These are phyloP conservation scores for Schoenoplectus tabernaemontani DNA, from an alignment of 202 grass and related monocot species.

Conservation along the genomic window DNA sequence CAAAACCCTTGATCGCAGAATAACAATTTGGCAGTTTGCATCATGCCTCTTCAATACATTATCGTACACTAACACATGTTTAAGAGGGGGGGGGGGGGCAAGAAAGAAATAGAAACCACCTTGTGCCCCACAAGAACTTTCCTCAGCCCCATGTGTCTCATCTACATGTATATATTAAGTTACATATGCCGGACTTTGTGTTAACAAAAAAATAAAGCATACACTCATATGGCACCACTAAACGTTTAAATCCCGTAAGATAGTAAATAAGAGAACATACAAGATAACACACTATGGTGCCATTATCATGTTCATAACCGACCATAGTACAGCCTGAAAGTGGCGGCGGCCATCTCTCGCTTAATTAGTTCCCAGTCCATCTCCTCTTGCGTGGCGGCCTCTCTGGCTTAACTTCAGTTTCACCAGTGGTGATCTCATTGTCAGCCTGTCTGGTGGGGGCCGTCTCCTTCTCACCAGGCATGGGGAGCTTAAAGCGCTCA, in stretches of 20 bases:
- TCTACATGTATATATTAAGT: not conserved
- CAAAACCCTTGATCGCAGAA: not conserved
- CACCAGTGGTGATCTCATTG: constrained; percentile 40
- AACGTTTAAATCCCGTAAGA: not conserved
- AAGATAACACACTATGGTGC: not conserved
- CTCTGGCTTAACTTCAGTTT: constrained; percentile 77
- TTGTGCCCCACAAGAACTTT: not conserved
- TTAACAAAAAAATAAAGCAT: not conserved
- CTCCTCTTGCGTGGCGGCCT: constrained; percentile 89
- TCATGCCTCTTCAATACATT: not conserved
- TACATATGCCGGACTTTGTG: constrained; percentile 10
- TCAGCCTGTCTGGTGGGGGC: constrained; percentile 46
- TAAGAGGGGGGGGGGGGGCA: too few species aligned
- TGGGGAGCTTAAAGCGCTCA: constrained; percentile 95
- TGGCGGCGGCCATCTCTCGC: not conserved
- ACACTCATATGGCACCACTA: not conserved
- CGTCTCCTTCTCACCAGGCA: constrained; percentile 81
- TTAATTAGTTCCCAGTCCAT: constrained; percentile 78
- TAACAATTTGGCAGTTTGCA: not conserved
- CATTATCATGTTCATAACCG: not conserved
- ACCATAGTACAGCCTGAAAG: not conserved
- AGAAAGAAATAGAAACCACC: not conserved
- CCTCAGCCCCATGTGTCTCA: not conserved
- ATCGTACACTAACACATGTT: not conserved
- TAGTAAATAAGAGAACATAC: not conserved